These are phyloP conservation scores for Fusarium chlamydosporum DNA, from an alignment of 2,329 filamentous ascomycete genomes.

Conservation along the genomic window DNA sequence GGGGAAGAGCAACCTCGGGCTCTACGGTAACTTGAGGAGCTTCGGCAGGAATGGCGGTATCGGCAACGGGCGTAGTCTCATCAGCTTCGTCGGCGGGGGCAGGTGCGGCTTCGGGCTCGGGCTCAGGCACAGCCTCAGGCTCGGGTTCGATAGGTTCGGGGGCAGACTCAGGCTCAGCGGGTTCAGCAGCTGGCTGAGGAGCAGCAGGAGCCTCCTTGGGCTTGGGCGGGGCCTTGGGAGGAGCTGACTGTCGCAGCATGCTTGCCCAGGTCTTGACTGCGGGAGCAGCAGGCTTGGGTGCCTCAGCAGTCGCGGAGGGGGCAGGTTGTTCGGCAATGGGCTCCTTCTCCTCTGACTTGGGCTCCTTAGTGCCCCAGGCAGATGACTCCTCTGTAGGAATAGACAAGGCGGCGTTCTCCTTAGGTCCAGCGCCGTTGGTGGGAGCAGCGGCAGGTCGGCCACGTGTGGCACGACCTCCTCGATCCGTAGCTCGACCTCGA, in stretches of 20 bases:
- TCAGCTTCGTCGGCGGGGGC: constrained; percentile 49
- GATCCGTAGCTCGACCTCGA: constrained; percentile 73
- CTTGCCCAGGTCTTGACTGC: constrained; percentile 78
- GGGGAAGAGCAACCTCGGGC: constrained; percentile 66
- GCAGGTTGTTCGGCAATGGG: constrained; percentile 53
- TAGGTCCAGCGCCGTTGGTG: constrained; percentile 73
- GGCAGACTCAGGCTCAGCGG: constrained; percentile 56
- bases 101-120: constrained; percentile 54
- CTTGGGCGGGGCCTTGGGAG: constrained; percentile 70
- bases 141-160: constrained; percentile 55
- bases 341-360: constrained; percentile 55
- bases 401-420: constrained; percentile 69
- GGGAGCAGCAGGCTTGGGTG: constrained; percentile 58
- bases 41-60: constrained; percentile 51
- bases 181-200: constrained; percentile 58
- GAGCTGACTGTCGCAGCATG: constrained; percentile 75
- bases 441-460: constrained; percentile 71
- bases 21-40: constrained; percentile 51
- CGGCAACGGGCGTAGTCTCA: constrained; percentile 52
- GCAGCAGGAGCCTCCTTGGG: constrained; percentile 64
- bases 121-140: constrained; percentile 52
- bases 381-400: constrained; percentile 79
- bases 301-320: constrained; percentile 54
- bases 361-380: constrained; percentile 62
- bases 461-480: constrained; percentile 73